These are phyloP conservation scores for Flagelloscypha sp. DNA, from an alignment of 768 basidiomycete genomes.

Conservation along the genomic window DNA sequence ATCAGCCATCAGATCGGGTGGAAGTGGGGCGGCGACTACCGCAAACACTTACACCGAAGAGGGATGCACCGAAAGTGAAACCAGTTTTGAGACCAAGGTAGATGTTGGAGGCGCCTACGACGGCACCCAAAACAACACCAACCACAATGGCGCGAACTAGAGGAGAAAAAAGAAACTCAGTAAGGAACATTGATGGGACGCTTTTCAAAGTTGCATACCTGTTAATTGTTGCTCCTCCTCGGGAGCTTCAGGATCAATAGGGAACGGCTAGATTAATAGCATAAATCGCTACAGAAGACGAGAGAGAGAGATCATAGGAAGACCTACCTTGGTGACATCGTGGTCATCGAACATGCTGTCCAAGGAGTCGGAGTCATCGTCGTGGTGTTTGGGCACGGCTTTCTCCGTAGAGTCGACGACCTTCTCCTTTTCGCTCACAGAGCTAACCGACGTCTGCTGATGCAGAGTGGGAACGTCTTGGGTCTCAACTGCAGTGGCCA, in stretches of 20 bases:
- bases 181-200: constrained; percentile 1
- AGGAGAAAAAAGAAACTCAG: neutral
- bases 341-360: neutral
- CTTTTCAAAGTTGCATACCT: constrained; percentile 33
- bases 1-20: neutral
- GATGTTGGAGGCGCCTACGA: constrained; percentile 56
- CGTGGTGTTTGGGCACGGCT: too few relatives aligned
- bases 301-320: neutral
- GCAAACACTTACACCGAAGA: constrained; percentile 47
- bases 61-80: constrained; percentile 55
- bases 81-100: constrained; percentile 65
- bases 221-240: constrained; percentile 48
- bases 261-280: constrained; percentile 33
- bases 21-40: too few relatives aligned
- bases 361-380: neutral
- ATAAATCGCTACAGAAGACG: neutral
- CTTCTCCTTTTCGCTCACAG: too few relatives aligned
- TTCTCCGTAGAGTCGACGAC: too few relatives aligned
- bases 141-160: constrained; percentile 35
- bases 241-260: constrained; percentile 36
- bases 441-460: too few relatives aligned
- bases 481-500: too few relatives aligned
- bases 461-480: too few relatives aligned
- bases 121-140: constrained; percentile 41
- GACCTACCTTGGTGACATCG: neutral